Base-by-base conservation (phyloP, 306 rosid genomes). In the Prunus dulcis region DNA sequence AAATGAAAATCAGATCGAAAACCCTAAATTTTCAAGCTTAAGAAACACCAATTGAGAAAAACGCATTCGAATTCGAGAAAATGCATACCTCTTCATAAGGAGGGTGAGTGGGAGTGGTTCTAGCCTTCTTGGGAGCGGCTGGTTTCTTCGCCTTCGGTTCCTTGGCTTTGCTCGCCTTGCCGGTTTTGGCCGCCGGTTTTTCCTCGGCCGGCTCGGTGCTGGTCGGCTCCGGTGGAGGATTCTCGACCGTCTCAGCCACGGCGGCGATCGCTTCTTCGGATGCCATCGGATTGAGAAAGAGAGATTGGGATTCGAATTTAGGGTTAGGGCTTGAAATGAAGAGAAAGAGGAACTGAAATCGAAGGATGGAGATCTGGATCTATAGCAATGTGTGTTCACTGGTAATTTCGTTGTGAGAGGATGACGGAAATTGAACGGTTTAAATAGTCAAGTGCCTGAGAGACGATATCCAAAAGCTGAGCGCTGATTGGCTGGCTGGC, bases 51-150 rank as follows among this genome's bases (percentile, higher is more conserved):
- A 79, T 64, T 1, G 18, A 49, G 3, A 49, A 63, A 22, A 9
- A 46, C 6, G 19, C 9, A 15, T 23, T 43, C 12, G n/a, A 79
- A 63, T 61, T 7, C 6, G 11, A 49, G 5, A 7, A 22, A 72
- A 69, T 2, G 20, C 2, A 13, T 84, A 95, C 99, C 93, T 88
- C 97, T 41, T 84, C 93, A 47, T 89, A 95, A 1, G 99, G 82
- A 62, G 99, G 98, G 28, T 86, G 96, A 0, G 96, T 7, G 0
- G 79, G 70, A 2, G 92, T 19, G 23, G 20, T 85, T 11, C 92
- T 83, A 10, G 96, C 64, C 76, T 83, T 86, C 19, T 28, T 83
- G 12, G 91, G 76, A 71, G 84, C 86, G 0, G 89, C 65, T 1
- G 85, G 68, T 34, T 87, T 90, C 57, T 82, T 87, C 14, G 88